Base-by-base conservation (phyloP, 345 rosid genomes). In the Eucalyptus erythrocorys region DNA sequence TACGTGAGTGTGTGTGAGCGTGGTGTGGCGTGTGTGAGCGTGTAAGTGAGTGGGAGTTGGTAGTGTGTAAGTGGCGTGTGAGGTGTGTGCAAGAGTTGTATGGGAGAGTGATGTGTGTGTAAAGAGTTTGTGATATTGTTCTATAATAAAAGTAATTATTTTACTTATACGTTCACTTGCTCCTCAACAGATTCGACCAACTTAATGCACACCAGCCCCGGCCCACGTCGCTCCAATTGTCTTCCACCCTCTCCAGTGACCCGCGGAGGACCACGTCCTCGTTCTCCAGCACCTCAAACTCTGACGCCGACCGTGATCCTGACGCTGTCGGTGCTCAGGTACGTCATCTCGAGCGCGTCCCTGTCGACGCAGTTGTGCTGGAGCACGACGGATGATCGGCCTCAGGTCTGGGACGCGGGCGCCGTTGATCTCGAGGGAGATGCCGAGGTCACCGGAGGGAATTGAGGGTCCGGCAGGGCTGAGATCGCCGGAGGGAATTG, bases 371-470 rank as follows among this genome's bases (percentile, higher is more conserved):
- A 94, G 85, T 96, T 98, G 8, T 96, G 96, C 16, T 96, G 95
- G 51, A 97, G 97, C 87, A 88, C 87, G 27, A 96, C 88, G 45
- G 95, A 92, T 7, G 95, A 48, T 94, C 26, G 94, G 91, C 47
- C 94, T 94, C 6, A 95, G 91, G 0, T 96, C 92, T 4, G 97
- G 98, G 85, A 96, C 90, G 19, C 91, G 92, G 10, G 93, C 89
- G 64, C 98, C 98, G 90, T 96, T 95, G 91, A 97, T 95, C 90
- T 96, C 98, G 48, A 97, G 94, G n/a, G 96, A 95, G 50, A 95
- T 92, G 59, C 96, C 96, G 68, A 94, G 92, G 87, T 94, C 95
- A n/a, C 95, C 5, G 13, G 81, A 15, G 51, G 51, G 19, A 15
- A 49, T 49, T 0, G 19, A 49, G 7, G 51, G 51, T 17, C 24